Percentiles rank a stretch among this genome's conserved stretches.
phyloP scores from a whole-genome alignment of 2,329 filamentous ascomycete species.

The Neophaeococcomyces mojaviensis region DNA sequence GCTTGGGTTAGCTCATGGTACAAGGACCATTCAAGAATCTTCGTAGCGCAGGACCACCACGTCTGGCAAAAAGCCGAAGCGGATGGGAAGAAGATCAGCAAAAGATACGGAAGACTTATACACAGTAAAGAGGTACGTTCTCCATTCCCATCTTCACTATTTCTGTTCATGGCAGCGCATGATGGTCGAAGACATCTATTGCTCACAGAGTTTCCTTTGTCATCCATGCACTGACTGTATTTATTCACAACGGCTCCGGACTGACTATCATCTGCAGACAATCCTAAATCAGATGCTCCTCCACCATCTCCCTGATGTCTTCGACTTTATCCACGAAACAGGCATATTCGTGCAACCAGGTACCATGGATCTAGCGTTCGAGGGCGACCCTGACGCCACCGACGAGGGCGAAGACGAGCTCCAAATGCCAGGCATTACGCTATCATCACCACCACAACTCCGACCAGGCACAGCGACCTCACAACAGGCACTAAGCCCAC shows the following conservation, averaged over 20 bases:
- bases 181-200: no score
- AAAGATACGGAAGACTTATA: conserved; percentile 49
- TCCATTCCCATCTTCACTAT: no score
- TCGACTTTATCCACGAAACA: conserved; percentile 8
- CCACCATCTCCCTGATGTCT: conserved; percentile 8
- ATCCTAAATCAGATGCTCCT: conserved; percentile 10
- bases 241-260: no score
- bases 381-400: conserved; percentile 2
- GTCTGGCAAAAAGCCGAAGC: conserved; percentile 65
- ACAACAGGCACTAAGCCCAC: conserved; percentile 4
- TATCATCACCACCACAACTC: conserved; percentile 3
- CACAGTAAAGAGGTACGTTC: conserved; percentile 30
- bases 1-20: conserved; percentile 70
- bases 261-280: not conserved
- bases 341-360: not conserved
- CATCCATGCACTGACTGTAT: no score
- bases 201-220: no score
- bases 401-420: conserved; percentile 3
- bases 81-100: conserved; percentile 49
- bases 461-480: not conserved
- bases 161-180: no score
- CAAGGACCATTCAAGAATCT: conserved; percentile 70
- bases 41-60: conserved; percentile 65
- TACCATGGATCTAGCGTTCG: not conserved
- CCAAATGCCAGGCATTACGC: not conserved